Base-by-base conservation (phyloP, 2,329 filamentous ascomycete genomes). In the Colletotrichum neosansevieriae region DNA sequence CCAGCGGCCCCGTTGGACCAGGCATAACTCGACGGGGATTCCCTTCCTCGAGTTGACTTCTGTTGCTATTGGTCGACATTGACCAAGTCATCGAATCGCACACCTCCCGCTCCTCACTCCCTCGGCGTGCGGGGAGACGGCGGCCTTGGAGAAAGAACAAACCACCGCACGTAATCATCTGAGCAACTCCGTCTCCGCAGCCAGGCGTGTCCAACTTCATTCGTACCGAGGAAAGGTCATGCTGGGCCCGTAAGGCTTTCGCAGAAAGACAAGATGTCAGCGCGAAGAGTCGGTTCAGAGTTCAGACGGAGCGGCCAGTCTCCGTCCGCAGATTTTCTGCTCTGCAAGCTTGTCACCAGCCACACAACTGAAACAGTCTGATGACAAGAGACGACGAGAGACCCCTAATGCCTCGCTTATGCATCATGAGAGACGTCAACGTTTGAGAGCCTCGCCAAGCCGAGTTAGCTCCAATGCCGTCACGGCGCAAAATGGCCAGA, bases 301-400 rank as follows among this genome's bases (percentile, higher is more conserved):
- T 68, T 68, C 65, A 68, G 65, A 68, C 65, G 65, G 53, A 68
- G 12, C 47, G 19, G 13, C 54, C 65, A 65, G 51, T 68, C 60
- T 58, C 29, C 40, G 7, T 32, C 34, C 47, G 60, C 54, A 19
- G 32, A 64, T 54, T 36, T 19, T 40, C 45, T 42, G 24, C 51
- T 45, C 29, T 24, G n/a, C 58, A 50, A 32, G 34, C 29, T 34
- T 60, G 63, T 24, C 42, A 44, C 63, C 29, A 67, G 49, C 51
- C 58, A 38, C 50, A 36, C 40, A 32, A 56, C 63, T 59, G 60
- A 68, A 64, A 65, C 65, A 54, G 38, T 64, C 54, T n/a, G 65
- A 68, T 59, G 54, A 47, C 53, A 19, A 61, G 51, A 58, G 44
- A 19, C 17, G 19, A 32, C 15, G 32, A 51, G 24, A 24, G 32